Evolutionary conservation across 257 asterid genomes (phyloP).

Genomic region (Salvia rosmarinus): DNA sequence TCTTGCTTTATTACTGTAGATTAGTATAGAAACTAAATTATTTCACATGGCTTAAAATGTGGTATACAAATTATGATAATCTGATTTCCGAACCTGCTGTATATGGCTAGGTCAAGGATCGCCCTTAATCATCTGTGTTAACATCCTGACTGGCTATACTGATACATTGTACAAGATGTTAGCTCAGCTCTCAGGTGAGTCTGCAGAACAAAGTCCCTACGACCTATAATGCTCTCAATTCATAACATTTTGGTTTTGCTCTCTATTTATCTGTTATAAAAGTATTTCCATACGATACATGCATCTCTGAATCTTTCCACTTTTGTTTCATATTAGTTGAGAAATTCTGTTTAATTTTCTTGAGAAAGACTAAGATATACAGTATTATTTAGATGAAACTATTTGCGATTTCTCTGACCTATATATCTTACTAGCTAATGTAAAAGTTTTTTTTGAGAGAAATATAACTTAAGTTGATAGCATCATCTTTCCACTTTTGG

Average conservation of each 20-base stretch:
- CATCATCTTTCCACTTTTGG: slow-evolving; percentile 11
- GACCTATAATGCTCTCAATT: neutral
- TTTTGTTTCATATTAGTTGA: slow-evolving; percentile 6
- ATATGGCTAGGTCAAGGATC: slow-evolving; percentile 90
- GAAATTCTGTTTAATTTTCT: slow-evolving; percentile 5
- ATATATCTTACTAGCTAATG: neutral
- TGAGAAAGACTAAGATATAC: neutral
- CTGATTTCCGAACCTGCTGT: slow-evolving; percentile 32
- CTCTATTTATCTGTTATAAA: slow-evolving; percentile 10
- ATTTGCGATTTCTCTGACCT: slow-evolving; percentile 6
- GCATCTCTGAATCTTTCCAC: neutral
- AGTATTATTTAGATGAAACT: neutral
- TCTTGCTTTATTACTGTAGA: slow-evolving; percentile 2
- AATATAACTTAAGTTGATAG: slow-evolving; percentile 12
- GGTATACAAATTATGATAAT: slow-evolving; percentile 8
- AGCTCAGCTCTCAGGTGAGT: slow-evolving; percentile 78
- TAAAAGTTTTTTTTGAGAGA: too few relatives aligned
- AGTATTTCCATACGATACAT: slow-evolving; percentile 1
- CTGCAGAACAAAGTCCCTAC: too few relatives aligned
- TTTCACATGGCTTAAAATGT: slow-evolving; percentile 8
- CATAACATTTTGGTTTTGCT: slow-evolving; percentile 1
- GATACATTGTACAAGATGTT: slow-evolving; percentile 93
- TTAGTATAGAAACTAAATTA: too few relatives aligned
- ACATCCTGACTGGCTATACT: slow-evolving; percentile 94
- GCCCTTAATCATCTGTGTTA: slow-evolving; percentile 86